Evolutionary conservation across 805 yeast genomes (phyloP).

Genomic region (Yamadazyma takamatsuzukensis): DNA sequence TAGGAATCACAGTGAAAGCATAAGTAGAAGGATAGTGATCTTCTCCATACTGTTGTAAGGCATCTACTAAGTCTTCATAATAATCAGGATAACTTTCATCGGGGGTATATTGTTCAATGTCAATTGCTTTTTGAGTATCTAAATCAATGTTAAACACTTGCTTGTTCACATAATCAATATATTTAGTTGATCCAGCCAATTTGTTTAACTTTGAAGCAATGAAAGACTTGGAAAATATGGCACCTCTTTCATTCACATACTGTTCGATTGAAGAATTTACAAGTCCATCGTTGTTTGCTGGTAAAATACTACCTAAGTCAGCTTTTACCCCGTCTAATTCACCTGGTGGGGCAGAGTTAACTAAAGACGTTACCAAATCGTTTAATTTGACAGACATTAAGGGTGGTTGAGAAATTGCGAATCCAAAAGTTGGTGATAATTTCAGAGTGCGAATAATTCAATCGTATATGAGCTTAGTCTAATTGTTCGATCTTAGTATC

Average conservation of each 20-base stretch:
- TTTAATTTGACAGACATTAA: constrained; percentile 5
- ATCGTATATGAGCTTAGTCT: too few relatives aligned
- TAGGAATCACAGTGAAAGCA: constrained; percentile 43
- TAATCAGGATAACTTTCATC: constrained; percentile 22
- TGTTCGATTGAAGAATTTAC: constrained; percentile 27
- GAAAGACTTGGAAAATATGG: constrained; percentile 24
- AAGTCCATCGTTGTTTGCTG: constrained; percentile 11
- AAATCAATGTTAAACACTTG: constrained; percentile 60
- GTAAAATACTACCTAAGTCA: constrained; percentile 22
- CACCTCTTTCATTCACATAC: constrained; percentile 25
- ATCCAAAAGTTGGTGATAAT: too few relatives aligned
- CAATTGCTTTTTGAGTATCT: constrained; percentile 44
- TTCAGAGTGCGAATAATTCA: too few relatives aligned
- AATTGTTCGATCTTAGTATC: neutral
- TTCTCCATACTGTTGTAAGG: constrained; percentile 49
- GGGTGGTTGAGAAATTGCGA: too few relatives aligned
- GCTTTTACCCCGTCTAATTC: constrained; percentile 28
- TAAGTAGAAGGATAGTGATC: constrained; percentile 64
- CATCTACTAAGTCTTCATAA: constrained; percentile 24
- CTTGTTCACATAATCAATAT: constrained; percentile 47
- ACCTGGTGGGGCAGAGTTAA: constrained; percentile 36
- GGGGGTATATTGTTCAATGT: constrained; percentile 41
- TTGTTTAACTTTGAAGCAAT: constrained; percentile 34
- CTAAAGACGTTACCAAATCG: constrained; percentile 18
- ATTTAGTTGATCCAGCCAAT: constrained; percentile 37